phyloP scores from a whole-genome alignment of 352 stramenopile species.

The Albugo laibachii region DNA sequence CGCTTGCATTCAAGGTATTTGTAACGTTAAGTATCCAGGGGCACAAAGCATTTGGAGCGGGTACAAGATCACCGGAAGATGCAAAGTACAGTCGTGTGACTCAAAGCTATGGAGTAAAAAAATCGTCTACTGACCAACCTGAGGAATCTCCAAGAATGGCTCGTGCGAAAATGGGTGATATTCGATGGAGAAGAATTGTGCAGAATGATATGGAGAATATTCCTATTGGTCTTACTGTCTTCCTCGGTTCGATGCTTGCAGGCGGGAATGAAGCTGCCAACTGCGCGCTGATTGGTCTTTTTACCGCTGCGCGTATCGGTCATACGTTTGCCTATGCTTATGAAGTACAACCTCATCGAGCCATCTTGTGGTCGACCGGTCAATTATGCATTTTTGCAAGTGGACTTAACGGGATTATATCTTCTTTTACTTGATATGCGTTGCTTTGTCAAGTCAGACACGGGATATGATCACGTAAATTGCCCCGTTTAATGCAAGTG shows the following conservation, averaged over 20 bases:
- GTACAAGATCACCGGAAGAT: conserved; percentile 15
- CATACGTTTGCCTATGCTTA: conserved; percentile 25
- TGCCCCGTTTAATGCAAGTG: too few species aligned
- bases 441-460: too few species aligned
- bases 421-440: conserved; percentile 8
- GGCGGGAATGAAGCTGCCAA: conserved; percentile 22
- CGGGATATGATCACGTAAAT: too few species aligned
- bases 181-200: conserved; percentile 26
- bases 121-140: not conserved
- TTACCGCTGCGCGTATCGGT: conserved; percentile 13
- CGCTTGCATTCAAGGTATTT: conserved; percentile 18
- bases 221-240: conserved; percentile 20
- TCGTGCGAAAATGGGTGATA: conserved; percentile 10
- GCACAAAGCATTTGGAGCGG: conserved; percentile 14
- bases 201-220: conserved; percentile 32
- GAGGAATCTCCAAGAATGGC: not conserved
- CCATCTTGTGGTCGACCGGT: conserved; percentile 15
- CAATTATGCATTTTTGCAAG: conserved; percentile 18
- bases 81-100: conserved; percentile 6
- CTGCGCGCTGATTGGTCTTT: conserved; percentile 15
- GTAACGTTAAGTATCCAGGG: conserved; percentile 14
- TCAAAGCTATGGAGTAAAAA: conserved; percentile 12
- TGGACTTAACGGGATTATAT: conserved; percentile 22
- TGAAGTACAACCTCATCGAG: conserved; percentile 18
- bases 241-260: conserved; percentile 20